Conservation (phyloP, 192 early-diverging fungal species). For the Allomyces macrogynus region DNA sequence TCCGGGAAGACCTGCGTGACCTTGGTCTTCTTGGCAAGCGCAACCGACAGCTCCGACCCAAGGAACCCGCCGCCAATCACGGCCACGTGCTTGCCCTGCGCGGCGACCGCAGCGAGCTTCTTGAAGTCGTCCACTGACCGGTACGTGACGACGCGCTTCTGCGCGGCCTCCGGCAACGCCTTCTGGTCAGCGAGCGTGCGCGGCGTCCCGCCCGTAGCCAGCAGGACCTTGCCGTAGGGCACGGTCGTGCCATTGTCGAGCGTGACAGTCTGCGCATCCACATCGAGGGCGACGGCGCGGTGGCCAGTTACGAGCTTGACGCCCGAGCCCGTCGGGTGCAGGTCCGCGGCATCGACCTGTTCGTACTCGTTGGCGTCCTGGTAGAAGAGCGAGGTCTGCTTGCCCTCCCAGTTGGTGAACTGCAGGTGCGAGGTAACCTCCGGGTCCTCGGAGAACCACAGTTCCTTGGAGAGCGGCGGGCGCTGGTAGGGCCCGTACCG, state of each 20-base stretch:
- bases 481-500: slow-evolving; percentile 33
- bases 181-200: slow-evolving; percentile 17
- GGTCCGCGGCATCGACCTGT: slow-evolving; percentile 15
- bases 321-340: slow-evolving; percentile 12
- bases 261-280: slow-evolving; percentile 25
- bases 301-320: slow-evolving; percentile 23
- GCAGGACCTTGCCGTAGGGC: slow-evolving; percentile 28
- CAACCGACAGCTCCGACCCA: slow-evolving; percentile 37
- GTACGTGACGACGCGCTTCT: slow-evolving; percentile 24
- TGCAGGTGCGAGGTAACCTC: slow-evolving; percentile 14
- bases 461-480: slow-evolving; percentile 44
- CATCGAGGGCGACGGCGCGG: slow-evolving; percentile 23
- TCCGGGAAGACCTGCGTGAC: slow-evolving; percentile 43
- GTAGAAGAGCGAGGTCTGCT: slow-evolving; percentile 13
- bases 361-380: slow-evolving; percentile 4
- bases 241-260: slow-evolving; percentile 24
- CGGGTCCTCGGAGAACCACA: slow-evolving; percentile 33
- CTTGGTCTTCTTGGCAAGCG: slow-evolving; percentile 18
- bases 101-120: slow-evolving; percentile 18
- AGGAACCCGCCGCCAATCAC: slow-evolving; percentile 44
- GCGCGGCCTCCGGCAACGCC: slow-evolving; percentile 9
- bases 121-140: slow-evolving; percentile 33
- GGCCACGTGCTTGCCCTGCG: slow-evolving; percentile 23
- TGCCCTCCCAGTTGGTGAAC: slow-evolving; percentile 42
- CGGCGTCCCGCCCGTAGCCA: slow-evolving; percentile 41